Percentiles rank a stretch among this genome's conserved stretches.
These are phyloP conservation scores for Scheffersomyces insectosa DNA, from an alignment of 1,139 yeast species.

Conservation along the genomic window DNA sequence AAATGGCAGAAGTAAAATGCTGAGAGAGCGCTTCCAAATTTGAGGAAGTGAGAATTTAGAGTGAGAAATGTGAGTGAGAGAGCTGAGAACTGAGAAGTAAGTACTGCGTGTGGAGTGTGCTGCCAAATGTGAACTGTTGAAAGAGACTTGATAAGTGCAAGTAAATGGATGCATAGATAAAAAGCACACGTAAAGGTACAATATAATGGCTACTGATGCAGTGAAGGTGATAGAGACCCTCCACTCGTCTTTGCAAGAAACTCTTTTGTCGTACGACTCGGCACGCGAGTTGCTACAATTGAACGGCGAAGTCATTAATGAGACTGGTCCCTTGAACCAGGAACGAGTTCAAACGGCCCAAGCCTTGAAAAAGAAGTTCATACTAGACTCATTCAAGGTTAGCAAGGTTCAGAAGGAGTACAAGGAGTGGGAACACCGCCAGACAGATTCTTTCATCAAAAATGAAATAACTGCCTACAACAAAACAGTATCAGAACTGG, in stretches of 20 bases:
- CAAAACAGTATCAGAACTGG: slow-evolving; percentile 29
- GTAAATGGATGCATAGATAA: not conserved
- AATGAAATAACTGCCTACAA: slow-evolving; percentile 32
- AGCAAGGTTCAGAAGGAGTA: slow-evolving; percentile 32
- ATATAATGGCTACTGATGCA: too few relatives aligned
- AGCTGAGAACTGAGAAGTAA: too few relatives aligned
- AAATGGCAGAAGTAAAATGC: too few relatives aligned
- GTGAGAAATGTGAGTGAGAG: too few relatives aligned
- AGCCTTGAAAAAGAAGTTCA: slow-evolving; percentile 20
- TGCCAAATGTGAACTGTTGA: not conserved
- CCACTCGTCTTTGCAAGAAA: not conserved
- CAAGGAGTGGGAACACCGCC: slow-evolving; percentile 31
- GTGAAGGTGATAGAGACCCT: not conserved
- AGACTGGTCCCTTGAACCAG: not conserved
- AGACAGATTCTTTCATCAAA: slow-evolving; percentile 21
- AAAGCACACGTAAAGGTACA: not conserved
- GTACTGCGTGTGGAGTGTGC: too few relatives aligned
- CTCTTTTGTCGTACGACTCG: slow-evolving; percentile 11
- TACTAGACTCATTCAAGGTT: slow-evolving; percentile 38
- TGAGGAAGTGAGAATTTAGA: too few relatives aligned
- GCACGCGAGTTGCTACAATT: slow-evolving; percentile 15
- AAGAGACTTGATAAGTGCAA: not conserved
- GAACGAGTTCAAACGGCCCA: not conserved
- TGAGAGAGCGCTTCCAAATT: too few relatives aligned
- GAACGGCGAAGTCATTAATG: slow-evolving; percentile 3